Evolutionary conservation across 1,139 yeast species (phyloP), one percentile per base, ranked within the genome.

Genomic region (Suhomyces anneliseae): DNA sequence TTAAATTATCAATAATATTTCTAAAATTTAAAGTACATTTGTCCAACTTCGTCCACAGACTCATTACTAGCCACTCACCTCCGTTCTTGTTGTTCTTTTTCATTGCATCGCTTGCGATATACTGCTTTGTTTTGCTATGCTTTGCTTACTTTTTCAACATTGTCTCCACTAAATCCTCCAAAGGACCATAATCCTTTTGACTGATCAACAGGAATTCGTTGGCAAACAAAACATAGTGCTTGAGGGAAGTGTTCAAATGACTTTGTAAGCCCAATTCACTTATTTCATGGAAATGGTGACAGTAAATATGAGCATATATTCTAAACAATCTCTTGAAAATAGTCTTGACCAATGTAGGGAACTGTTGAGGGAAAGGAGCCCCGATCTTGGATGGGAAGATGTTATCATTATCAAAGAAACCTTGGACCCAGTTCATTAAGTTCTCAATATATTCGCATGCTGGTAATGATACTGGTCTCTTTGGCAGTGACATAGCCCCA

Each of bases 221-320:
- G 48, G 90, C 82, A 66, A 93, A 93, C 56, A 92, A 75, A 40
- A 92, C 92, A 63, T 90, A 93, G 65, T 93, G 99, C 69, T 95
- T 93, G 61, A 93, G 82, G 59, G 96, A 86, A 6, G 99, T 93
- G 64, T 93, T 93, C 56, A 93, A 76, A 59, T 93, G 97, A 27
- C 96, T 87, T 65, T 92, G 97, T 57, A 93, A 74, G 1, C 97
- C 97, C 57, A 93, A 75, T 62, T 92, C 98, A 39, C 90, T 81
- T 47, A 93, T 87, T 65, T 92, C 97, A 64, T 90, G 96, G 68
- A 93, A 93, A 66, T 93, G 99, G 62, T 93, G 98, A 62, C 99
- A 93, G 67, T 93, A 93, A 39, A 93, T 89, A 69, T 93, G 99
- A 3, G 99, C 98, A 64, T 95, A 95, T n/a, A 93, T 90, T 64